Base-by-base conservation (phyloP, 2,329 filamentous ascomycete species). In the Trichoderma sp. region DNA sequence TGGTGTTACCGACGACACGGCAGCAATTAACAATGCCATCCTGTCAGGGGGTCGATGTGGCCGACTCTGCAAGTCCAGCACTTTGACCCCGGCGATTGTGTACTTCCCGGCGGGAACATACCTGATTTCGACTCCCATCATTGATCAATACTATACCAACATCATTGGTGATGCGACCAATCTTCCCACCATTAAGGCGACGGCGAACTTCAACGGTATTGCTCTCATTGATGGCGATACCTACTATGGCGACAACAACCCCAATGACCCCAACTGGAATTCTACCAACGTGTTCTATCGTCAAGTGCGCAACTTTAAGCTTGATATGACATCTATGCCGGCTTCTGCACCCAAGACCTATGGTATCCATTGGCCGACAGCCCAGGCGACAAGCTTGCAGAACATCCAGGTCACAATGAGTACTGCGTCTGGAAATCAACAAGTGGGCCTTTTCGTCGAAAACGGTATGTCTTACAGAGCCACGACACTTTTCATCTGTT, bases 311-410 rank as follows among this genome's bases (percentile, higher is more conserved):
- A 93, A 93, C 76, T 84, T 93, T 63, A 82, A 90, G 70, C 82
- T 93, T 50, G 90, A 93, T 76, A 80, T 83, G 7, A 78, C 77
- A 4, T 73, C 59, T 20, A 80, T 80, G n/a, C 73, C 78, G 3
- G 74, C 77, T 1, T 71, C 73, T 6, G 78, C 77, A 1, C 17
- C 17, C 63, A 73, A 78, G 28, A 79, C 80, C 3, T 81, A 78
- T 34, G 87, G 85, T 76, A 85, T 90, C 39, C 88, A 91, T 76
- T 91, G 88, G 88, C 88, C 90, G 71, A 87, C 89, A n/a, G 88
- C 87, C 1, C 88, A 91, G 76, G 88, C 82, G 0, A 85, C 85
- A 12, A 84, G 81, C n/a, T 76, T 88, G 28, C 81, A 86, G 75
- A 88, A 88, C 70, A 78, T 87, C 47, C 78, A 83, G 8, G 85